Evolutionary conservation across 176 grass and related monocot genomes (phyloP).

Genomic region (Pharus latifolius): DNA sequence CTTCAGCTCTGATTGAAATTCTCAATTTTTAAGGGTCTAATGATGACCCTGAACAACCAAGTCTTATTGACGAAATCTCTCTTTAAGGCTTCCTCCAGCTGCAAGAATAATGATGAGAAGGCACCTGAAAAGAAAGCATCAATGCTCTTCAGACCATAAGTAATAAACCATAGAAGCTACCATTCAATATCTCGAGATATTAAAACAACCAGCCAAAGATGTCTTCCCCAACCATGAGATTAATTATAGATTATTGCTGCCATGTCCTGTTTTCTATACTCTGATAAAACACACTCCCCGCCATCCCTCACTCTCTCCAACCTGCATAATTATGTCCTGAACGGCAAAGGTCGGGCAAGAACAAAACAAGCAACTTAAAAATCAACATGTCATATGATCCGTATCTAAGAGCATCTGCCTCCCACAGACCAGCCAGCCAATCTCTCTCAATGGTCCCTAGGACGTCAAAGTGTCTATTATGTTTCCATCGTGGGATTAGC

Average conservation of each 20-base stretch:
- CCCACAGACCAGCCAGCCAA: constrained; percentile 28
- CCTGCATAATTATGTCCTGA: constrained; percentile 1
- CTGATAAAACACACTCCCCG: too few species aligned
- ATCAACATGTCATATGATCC: constrained; percentile 8
- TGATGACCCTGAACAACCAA: not conserved
- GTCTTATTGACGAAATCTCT: constrained; percentile 35
- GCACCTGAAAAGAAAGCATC: constrained; percentile 32
- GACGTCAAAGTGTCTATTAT: constrained; percentile 17
- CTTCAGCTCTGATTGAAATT: not conserved
- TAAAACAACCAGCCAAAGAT: not conserved
- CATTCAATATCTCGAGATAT: not conserved
- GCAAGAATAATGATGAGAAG: constrained; percentile 50
- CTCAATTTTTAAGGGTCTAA: not conserved
- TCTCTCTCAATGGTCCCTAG: constrained; percentile 28
- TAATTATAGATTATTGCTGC: not conserved
- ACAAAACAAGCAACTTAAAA: not conserved
- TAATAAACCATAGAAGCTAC: not conserved
- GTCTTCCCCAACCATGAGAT: not conserved
- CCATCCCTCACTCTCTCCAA: not conserved
- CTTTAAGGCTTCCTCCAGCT: constrained; percentile 52
- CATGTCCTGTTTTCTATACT: not conserved
- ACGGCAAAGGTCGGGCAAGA: not conserved
- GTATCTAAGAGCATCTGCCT: constrained; percentile 26
- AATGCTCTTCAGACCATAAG: not conserved
- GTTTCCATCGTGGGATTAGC: constrained; percentile 21